These are phyloP conservation scores for Neurospora africana DNA, from an alignment of 495 filamentous ascomycete species.

Conservation along the genomic window DNA sequence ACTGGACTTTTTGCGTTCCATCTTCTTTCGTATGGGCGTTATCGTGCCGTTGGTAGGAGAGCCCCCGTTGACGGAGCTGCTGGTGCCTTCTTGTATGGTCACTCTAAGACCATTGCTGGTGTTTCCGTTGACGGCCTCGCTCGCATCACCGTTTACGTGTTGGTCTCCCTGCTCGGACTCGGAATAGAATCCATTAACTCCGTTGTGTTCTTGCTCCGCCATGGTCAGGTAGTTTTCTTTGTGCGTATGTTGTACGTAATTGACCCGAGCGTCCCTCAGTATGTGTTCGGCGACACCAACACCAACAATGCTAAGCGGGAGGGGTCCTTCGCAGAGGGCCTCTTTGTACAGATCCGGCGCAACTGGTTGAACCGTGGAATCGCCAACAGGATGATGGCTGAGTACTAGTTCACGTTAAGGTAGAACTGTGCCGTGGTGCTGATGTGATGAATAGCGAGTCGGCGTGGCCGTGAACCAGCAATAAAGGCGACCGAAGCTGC, in stretches of 20 bases:
- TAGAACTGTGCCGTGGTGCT: background rate
- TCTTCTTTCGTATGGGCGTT: constrained; percentile 15
- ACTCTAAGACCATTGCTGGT: constrained; percentile 3
- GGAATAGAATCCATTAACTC: constrained; percentile 19
- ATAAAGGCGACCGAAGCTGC: background rate
- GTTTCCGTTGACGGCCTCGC: constrained; percentile 16
- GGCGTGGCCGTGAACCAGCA: background rate
- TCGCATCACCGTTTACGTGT: constrained; percentile 7
- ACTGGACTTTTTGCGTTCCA: constrained; percentile 42
- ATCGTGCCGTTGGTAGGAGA: constrained; percentile 7
- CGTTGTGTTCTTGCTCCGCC: constrained; percentile 13
- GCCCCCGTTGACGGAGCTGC: constrained; percentile 16
- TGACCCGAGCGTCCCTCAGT: background rate
- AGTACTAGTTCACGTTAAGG: background rate
- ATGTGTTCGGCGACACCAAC: background rate
- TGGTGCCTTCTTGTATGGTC: constrained; percentile 5
- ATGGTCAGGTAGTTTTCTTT: background rate
- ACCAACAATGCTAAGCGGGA: background rate
- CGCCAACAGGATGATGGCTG: background rate
- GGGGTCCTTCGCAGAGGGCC: background rate
- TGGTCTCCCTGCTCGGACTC: constrained; percentile 14
- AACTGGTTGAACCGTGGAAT: background rate
- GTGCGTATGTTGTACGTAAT: background rate
- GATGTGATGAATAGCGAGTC: background rate
- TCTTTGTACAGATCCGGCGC: background rate